Conservation (phyloP, 2,329 filamentous ascomycete species). For the Chaetomiaceae sp. region DNA sequence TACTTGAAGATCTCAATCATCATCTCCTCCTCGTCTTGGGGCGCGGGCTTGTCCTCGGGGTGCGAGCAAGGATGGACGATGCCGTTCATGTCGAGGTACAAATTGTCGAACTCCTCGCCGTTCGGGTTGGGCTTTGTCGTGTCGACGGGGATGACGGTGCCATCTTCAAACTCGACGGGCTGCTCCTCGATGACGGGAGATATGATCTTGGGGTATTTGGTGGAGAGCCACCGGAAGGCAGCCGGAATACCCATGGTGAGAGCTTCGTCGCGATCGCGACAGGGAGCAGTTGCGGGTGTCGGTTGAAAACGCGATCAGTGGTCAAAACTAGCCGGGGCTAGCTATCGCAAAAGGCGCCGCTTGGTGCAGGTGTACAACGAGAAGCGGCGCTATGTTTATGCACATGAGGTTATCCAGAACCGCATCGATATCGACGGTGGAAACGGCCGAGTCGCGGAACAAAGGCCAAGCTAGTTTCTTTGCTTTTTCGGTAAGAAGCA, state of each 20-base stretch:
- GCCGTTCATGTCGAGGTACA: constrained; percentile 99
- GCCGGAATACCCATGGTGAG: constrained; percentile 81
- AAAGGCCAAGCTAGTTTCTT: not conserved
- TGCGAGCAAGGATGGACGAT: constrained; percentile 99
- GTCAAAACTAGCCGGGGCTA: constrained; percentile 6
- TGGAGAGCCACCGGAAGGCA: constrained; percentile 92
- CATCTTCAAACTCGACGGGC: constrained; percentile 74
- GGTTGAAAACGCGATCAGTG: not conserved
- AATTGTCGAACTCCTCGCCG: constrained; percentile 94
- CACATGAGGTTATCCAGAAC: constrained; percentile 8
- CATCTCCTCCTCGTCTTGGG: constrained; percentile 96
- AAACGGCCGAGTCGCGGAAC: not conserved
- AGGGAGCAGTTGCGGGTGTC: not conserved
- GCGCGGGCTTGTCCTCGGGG: constrained; percentile 86
- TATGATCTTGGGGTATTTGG: constrained; percentile 97
- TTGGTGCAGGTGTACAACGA: not conserved
- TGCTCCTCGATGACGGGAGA: constrained; percentile 84
- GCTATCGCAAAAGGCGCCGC: constrained; percentile 1
- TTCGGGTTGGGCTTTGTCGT: constrained; percentile 85
- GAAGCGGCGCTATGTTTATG: not conserved
- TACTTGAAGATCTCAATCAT: constrained; percentile 98
- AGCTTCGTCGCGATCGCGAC: not conserved
- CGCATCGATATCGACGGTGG: not conserved
- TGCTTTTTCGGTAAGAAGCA: not conserved
- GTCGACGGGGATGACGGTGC: constrained; percentile 78